Percentiles rank a stretch among this genome's conserved stretches.
Conservation (phyloP, 768 basidiomycete genomes). For the Agaricus subrufescens region DNA sequence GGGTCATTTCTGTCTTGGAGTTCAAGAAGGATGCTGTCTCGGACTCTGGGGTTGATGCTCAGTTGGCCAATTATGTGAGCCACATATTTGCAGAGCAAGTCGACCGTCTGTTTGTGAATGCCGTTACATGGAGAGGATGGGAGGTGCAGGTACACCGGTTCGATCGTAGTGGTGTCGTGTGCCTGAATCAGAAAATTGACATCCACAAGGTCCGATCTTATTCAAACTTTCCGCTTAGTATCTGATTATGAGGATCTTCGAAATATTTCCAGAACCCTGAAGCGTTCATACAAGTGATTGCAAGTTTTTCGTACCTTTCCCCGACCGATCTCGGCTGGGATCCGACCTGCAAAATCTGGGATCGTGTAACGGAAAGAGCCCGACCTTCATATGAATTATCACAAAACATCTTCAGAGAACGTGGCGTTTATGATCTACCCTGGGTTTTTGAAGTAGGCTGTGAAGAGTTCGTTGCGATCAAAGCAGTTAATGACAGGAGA, state of each 20-base stretch:
- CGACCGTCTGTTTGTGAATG: not conserved
- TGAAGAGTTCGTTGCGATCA: not conserved
- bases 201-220: not conserved
- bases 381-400: not conserved
- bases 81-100: not conserved
- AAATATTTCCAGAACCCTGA: not conserved
- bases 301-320: not conserved
- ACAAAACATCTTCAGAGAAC: not conserved
- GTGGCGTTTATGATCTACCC: not conserved
- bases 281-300: not conserved
- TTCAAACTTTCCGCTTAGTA: no score
- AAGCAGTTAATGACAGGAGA: not conserved
- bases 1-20: not conserved
- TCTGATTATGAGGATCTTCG: not conserved
- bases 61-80: not conserved
- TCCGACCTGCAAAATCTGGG: not conserved
- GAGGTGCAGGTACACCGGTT: not conserved
- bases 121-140: not conserved
- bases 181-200: not conserved
- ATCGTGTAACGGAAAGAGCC: not conserved
- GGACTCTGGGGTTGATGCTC: not conserved
- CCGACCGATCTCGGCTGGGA: not conserved
- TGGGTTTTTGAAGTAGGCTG: not conserved
- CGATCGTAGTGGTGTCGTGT: not conserved
- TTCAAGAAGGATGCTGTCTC: not conserved